Percentiles rank a stretch among this genome's conserved stretches.
Conservation (phyloP, 139 green algal species). For the Diplosphaera chodatii region DNA sequence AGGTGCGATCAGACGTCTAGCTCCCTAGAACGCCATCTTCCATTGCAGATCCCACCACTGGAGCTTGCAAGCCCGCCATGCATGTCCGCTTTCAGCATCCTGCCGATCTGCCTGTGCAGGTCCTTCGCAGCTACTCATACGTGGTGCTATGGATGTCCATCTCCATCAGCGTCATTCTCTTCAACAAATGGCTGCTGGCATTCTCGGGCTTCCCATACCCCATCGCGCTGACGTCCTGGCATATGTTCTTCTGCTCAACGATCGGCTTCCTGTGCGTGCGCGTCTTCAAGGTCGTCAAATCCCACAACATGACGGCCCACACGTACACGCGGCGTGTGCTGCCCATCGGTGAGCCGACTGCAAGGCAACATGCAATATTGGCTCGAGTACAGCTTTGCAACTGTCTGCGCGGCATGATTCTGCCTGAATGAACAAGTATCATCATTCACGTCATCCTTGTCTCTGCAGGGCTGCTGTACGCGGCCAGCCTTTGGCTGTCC, state of each 20-base stretch:
- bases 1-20: too few relatives aligned
- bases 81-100: too few relatives aligned
- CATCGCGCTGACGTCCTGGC: conserved; percentile 77
- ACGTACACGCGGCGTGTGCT: conserved; percentile 66
- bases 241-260: conserved; percentile 87
- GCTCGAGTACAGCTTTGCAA: too few relatives aligned
- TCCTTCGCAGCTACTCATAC: conserved; percentile 47
- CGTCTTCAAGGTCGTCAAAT: conserved; percentile 56
- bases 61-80: too few relatives aligned
- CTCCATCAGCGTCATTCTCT: conserved; percentile 78
- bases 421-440: too few relatives aligned
- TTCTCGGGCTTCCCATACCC: conserved; percentile 88
- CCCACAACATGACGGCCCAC: conserved; percentile 58
- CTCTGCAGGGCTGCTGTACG: conserved; percentile 65
- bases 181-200: conserved; percentile 90
- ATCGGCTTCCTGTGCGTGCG: conserved; percentile 60
- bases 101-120: not conserved
- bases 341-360: conserved; percentile 44
- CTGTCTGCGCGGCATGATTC: too few relatives aligned
- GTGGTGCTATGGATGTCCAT: conserved; percentile 81
- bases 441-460: too few relatives aligned
- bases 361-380: too few relatives aligned
- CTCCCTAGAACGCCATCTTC: too few relatives aligned
- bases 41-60: too few relatives aligned
- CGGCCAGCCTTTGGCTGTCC: conserved; percentile 88